Evolutionary conservation across 305 asterid genomes (phyloP).

Genomic region (Fraxinus albicans): DNA sequence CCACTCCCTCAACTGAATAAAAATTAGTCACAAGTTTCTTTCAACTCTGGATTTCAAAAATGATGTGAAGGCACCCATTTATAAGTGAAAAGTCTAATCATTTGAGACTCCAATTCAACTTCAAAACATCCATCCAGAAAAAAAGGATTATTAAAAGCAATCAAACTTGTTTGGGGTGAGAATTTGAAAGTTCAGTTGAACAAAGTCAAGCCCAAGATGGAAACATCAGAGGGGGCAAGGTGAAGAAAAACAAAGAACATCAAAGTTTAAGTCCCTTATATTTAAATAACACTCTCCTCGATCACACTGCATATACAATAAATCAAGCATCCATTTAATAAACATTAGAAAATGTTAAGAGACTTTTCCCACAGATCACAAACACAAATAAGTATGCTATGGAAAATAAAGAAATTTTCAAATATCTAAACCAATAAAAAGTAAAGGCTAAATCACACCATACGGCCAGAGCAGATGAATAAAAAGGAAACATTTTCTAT

Average conservation of each 20-base stretch:
- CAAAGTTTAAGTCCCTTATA: constrained; percentile 1
- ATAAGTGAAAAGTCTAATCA: constrained; percentile 5
- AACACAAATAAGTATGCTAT: neutral
- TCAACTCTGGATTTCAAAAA: neutral
- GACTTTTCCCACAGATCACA: neutral
- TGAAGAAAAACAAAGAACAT: constrained; percentile 7
- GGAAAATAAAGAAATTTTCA: neutral
- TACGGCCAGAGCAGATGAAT: neutral
- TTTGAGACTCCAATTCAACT: neutral
- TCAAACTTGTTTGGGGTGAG: constrained; percentile 3
- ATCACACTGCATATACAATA: neutral
- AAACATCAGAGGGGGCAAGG: neutral
- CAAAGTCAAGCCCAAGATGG: neutral
- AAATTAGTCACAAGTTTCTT: neutral
- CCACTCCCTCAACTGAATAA: neutral
- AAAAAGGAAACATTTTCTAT: neutral
- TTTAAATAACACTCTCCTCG: neutral
- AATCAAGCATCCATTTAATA: neutral
- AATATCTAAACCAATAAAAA: neutral
- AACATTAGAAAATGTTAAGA: neutral
- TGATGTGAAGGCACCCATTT: neutral
- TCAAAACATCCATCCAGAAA: neutral
- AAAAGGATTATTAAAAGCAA: constrained; percentile 14
- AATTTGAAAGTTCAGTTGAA: neutral
- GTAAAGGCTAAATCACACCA: neutral